Evolutionary conservation across 768 basidiomycete genomes (phyloP), one percentile per base, ranked within the genome.

Genomic region (Gymnopilus dilepis): DNA sequence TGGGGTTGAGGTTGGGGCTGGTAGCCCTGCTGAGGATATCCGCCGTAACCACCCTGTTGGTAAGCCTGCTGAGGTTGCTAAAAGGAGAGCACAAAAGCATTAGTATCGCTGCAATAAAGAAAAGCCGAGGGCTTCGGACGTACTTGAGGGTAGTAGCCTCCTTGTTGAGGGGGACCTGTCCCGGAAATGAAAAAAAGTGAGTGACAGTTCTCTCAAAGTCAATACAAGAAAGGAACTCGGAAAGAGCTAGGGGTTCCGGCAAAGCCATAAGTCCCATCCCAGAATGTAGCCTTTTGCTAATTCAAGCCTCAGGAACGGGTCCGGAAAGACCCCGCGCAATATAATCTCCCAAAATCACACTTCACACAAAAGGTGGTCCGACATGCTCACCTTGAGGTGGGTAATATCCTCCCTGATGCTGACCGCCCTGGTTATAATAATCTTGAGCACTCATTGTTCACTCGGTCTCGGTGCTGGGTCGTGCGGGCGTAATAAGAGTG

Each of bases 21-120:
- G 65, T 80, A 77, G 13, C 77, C 78, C 60, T 75, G 80, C 67
- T 80, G 80, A 34, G 81, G 78, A 53, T 80, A 77, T 6, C 76
- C 76, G 41, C 76, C 76, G 22, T 76, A 72, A 42, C 75, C 75
- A n/a, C 76, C 74, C 59, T 80, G 79, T 59, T 87, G 84, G 72
- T 92, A 90, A 0, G 88, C 77, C 67, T 89, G 86, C 63, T 84
- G 87, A 12, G 91, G 92, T 76, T 88, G 86, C 80, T 91, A 80
- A 1, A 67, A 62, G 43, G 58, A 37, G 17, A 8, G 28, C 15
- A 42, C 15, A 42, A 31, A 12, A 15, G 4, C 34, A 48, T 50
- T 56, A 26, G 55, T 24, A n/a, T n/a, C 51, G 57, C 26, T 50
- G 13, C 30, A 28, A 57, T 59, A 21, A 34, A 17, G 33, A 45